Base-by-base conservation (phyloP, 2,329 filamentous ascomycete genomes). In the Biscogniauxia sp. region DNA sequence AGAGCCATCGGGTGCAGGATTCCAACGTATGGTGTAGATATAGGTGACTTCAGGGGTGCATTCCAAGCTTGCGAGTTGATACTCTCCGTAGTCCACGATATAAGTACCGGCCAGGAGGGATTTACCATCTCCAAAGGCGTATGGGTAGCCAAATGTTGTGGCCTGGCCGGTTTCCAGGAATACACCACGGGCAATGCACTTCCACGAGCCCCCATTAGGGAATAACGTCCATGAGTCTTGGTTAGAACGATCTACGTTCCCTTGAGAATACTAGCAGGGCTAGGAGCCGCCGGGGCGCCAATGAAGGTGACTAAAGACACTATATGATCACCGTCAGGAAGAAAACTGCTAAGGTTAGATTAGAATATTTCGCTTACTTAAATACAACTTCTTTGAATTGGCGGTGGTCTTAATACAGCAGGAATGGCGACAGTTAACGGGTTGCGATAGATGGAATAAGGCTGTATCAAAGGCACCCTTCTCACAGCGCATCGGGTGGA, bases 141-240 rank as follows among this genome's bases (percentile, higher is more conserved):
- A 78, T 0, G 80, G 78, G 61, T 82, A 82, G 53, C 77, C 77
- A 1, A 64, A 57, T 32, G 58, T 20, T 1, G 63, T 56, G 19
- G 61, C 58, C 1, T 67, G 56, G 6, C 69, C 70, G 53, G 79
- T 77, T 28, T 68, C 64, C 1, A 55, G 63, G 0, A 76, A 72
- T 0, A 81, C 71, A 1, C 75, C 79, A 57, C 80, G 82, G 28
- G 73, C 82, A 4, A 82, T 57, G 57, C 80, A 82, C 62, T 79
- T 82, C 78, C 79, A 82, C 0, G 74, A 54, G 61, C 80, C 78
- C 0, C 80, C 79, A 55, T 78, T 80, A 1, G 70, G 53, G 51
- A 82, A 82, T 0, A 72, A 2, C 68, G 75, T 1, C 73, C 74
- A 57, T 82, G 76, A 0, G 75, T 62, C 62, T 79, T 80, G 63